A percentile compares a stretch with the other conserved stretches of the same genome.
Conservation (phyloP, 2,329 filamentous ascomycete species). For the Coleophoma cylindrospora region DNA sequence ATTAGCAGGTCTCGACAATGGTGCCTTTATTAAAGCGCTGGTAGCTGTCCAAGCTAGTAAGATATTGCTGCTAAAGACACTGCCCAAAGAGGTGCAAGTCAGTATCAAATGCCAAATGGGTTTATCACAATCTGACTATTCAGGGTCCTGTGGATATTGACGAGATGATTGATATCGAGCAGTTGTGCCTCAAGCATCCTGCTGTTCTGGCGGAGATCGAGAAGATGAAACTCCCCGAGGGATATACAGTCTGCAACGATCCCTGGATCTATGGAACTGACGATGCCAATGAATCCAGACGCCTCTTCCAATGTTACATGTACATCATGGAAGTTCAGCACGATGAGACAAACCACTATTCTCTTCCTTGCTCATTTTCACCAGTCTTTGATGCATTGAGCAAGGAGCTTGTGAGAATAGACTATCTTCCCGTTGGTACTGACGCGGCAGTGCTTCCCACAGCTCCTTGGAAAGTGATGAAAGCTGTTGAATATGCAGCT, state of each 20-base stretch:
- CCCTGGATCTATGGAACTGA: constrained; percentile 21
- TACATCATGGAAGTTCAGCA: constrained; percentile 12
- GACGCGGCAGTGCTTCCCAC: background rate
- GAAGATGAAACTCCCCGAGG: constrained; percentile 13
- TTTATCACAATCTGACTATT: background rate
- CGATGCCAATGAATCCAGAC: constrained; percentile 8
- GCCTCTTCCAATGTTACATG: constrained; percentile 14
- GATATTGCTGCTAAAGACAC: background rate
- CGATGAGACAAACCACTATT: constrained; percentile 21
- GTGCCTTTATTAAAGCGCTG: background rate
- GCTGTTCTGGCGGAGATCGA: constrained; percentile 13
- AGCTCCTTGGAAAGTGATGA: background rate
- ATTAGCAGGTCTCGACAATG: background rate
- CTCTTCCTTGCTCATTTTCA: constrained; percentile 16
- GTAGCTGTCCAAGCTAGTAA: background rate
- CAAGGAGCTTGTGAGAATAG: constrained; percentile 13
- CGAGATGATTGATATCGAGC: constrained; percentile 16
- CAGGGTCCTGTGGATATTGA: constrained; percentile 18
- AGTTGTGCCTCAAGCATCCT: constrained; percentile 14
- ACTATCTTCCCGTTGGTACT: constrained; percentile 15
- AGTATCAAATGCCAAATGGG: background rate
- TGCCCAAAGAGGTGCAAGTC: background rate
- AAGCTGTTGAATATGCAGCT: constrained; percentile 15
- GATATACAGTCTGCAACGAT: constrained; percentile 16
- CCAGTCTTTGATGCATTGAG: constrained; percentile 17